phyloP scores from a whole-genome alignment of 305 asterid species.

The Solanum hybrid region DNA sequence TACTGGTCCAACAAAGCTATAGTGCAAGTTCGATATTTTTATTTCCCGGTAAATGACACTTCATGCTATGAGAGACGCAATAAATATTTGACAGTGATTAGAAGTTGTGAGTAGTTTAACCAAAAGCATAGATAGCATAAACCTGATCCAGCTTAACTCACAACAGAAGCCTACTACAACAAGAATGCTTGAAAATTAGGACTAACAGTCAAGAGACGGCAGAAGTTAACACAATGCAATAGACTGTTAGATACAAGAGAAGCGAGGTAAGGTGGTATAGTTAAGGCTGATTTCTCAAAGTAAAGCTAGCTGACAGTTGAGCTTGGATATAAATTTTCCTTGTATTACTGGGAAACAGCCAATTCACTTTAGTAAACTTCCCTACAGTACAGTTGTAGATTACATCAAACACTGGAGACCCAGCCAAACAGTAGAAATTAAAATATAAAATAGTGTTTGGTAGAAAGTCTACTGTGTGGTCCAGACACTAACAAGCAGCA shows the following conservation, averaged over 20 bases:
- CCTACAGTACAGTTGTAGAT: background rate
- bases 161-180: background rate
- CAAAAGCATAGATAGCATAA: background rate
- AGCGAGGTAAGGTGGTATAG: background rate
- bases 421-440: background rate
- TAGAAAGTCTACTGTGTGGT: background rate
- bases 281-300: background rate
- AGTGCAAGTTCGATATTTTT: background rate
- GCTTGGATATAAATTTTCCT: background rate
- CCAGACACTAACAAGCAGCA: background rate
- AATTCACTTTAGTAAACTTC: background rate
- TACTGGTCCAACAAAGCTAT: background rate
- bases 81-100: background rate
- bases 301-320: background rate
- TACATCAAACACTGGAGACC: background rate
- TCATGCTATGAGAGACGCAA: background rate
- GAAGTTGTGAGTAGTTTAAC: background rate
- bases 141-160: background rate
- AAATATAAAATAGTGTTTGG: background rate
- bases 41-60: background rate
- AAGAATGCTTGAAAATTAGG: background rate
- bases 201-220: background rate
- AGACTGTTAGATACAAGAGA: background rate
- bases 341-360: background rate
- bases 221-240: background rate